phyloP scores from a whole-genome alignment of 2,329 filamentous ascomycete species.

The Pseudopithomyces maydicus region DNA sequence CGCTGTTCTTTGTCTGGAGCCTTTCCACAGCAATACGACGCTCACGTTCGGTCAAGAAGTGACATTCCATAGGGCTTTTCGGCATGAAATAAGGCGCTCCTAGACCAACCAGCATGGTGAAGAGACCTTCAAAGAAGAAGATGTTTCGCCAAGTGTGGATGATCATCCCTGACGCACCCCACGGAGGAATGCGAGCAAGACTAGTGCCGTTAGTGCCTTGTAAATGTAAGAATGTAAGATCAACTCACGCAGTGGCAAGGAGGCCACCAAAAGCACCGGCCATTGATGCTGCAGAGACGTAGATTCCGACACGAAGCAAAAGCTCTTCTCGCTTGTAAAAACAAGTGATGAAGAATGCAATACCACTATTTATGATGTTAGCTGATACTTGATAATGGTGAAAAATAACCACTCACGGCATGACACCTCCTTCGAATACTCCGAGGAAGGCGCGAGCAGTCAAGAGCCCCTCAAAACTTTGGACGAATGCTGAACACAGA shows the following conservation, averaged over 20 bases:
- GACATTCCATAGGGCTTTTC: conserved; percentile 53
- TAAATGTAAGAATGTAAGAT: not conserved
- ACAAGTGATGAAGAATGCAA: conserved; percentile 61
- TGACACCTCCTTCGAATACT: conserved; percentile 62
- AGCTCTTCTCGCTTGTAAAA: conserved; percentile 64
- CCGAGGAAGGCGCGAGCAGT: conserved; percentile 57
- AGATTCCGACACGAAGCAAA: conserved; percentile 61
- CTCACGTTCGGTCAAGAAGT: conserved; percentile 59
- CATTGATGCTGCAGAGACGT: conserved; percentile 60
- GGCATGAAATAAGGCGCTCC: conserved; percentile 60
- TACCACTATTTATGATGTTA: conserved; percentile 41
- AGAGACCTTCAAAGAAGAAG: conserved; percentile 66
- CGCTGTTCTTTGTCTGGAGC: conserved; percentile 56
- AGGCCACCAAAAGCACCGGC: conserved; percentile 64
- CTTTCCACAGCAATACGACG: conserved; percentile 59
- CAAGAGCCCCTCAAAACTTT: conserved; percentile 54
- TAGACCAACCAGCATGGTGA: conserved; percentile 57
- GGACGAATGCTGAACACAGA: conserved; percentile 60
- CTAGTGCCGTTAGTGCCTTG: conserved; percentile 18
- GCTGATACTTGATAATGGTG: not conserved
- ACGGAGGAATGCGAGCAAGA: conserved; percentile 53
- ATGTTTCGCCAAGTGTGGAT: conserved; percentile 57
- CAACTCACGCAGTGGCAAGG: conserved; percentile 56
- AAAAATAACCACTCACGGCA: conserved; percentile 49
- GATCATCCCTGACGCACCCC: conserved; percentile 51